Evolutionary conservation across 2,329 filamentous ascomycete species (phyloP).

Genomic region (Fusarium sp.): DNA sequence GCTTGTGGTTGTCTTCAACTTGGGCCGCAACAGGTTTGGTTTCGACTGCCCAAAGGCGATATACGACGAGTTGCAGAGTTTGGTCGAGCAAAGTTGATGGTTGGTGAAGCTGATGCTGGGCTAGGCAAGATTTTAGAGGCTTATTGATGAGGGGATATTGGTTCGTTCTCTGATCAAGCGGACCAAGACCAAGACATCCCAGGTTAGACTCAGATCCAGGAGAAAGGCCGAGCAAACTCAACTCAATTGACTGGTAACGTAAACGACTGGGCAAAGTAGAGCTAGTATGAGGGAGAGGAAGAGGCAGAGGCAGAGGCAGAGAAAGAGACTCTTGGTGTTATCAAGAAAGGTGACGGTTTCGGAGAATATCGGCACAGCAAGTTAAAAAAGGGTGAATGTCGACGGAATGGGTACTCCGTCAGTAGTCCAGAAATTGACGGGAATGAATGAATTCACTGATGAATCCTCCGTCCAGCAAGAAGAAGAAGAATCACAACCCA

Average conservation of each 20-base stretch:
- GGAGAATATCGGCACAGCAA: slow-evolving; percentile 20
- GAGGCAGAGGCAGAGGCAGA: not conserved
- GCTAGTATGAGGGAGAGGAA: not conserved
- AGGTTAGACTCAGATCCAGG: slow-evolving; percentile 32
- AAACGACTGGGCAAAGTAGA: not conserved
- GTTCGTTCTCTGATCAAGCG: slow-evolving; percentile 30
- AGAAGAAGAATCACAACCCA: slow-evolving; percentile 5
- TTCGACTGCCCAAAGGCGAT: not conserved
- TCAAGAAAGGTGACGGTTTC: not conserved
- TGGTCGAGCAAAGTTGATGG: not conserved
- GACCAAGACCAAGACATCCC: slow-evolving; percentile 11
- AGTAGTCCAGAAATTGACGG: slow-evolving; percentile 4
- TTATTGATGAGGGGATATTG: slow-evolving; percentile 25
- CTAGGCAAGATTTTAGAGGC: slow-evolving; percentile 22
- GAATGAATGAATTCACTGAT: slow-evolving; percentile 28
- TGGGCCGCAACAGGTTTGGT: not conserved
- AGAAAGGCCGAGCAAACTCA: slow-evolving; percentile 2
- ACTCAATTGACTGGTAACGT: slow-evolving; percentile 15
- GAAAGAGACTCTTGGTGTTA: not conserved
- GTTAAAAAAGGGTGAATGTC: not conserved
- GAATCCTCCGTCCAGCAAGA: not conserved
- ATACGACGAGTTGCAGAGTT: not conserved
- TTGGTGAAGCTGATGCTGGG: slow-evolving; percentile 12
- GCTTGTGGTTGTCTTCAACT: not conserved
- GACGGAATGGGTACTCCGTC: slow-evolving; percentile 1